Evolutionary conservation across 2,329 filamentous ascomycete genomes (phyloP), one percentile per base, ranked within the genome.

Genomic region (Claviceps fusiformis): DNA sequence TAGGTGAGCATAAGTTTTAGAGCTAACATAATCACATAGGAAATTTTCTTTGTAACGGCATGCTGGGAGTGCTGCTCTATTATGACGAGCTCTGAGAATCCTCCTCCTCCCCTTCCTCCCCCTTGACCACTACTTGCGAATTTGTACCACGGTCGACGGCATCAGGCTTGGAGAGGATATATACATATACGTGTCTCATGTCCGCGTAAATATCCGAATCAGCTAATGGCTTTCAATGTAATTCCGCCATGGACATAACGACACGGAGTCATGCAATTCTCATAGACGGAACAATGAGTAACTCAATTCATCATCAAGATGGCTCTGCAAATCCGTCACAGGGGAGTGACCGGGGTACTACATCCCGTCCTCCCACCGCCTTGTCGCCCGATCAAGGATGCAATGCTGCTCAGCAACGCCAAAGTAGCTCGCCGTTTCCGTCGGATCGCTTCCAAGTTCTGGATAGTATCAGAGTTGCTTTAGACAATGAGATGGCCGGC

Each of bases 371-470:
- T 49, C 29, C 37, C 24, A 46, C 17, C 35, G 47, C 37, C 45
- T 51, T 27, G 37, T 43, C 55, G 19, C 39, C 41, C 15, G 37
- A 10, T 47, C 13, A 47, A 47, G 31, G 11, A 9, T 39, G 24
- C 50, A 37, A 48, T 37, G 10, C 39, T 37, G 10, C 39, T 17
- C 33, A 63, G 27, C 61, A 63, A 7, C 65, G 65, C 50, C 68
- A 73, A 43, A 68, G 70, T 39, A 70, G 67, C 3, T 65, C 69
- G 4, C 73, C 73, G 57, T 4, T 13, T 33, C 19, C 47, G 11
- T 15, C 48, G 19, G 19, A 48, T 49, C 53, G 47, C 11, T 43
- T 52, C 9, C 48, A 50, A 29, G 49, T 58, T 50, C 55, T 55
- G 55, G 59, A 57, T 52, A 57, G 55, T 58, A 58, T 57, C 55